Conservation (phyloP, 1,139 yeast genomes). For the Sugiyamaella grinbergsii region DNA sequence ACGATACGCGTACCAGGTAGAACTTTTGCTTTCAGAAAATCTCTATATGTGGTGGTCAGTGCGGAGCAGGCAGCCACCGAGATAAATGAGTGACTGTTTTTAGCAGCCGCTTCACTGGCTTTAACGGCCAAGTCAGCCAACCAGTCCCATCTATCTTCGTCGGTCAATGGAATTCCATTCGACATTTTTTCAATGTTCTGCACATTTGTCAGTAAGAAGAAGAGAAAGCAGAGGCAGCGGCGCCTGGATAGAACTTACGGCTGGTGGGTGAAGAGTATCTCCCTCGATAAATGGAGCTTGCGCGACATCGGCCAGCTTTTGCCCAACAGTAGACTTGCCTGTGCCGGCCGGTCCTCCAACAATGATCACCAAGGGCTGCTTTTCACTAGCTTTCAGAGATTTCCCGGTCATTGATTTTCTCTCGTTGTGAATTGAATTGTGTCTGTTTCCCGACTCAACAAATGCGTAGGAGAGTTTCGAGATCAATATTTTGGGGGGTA, state of each 20-base stretch:
- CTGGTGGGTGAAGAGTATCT: slow-evolving; percentile 72
- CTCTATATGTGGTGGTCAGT: slow-evolving; percentile 71
- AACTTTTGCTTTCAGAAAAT: slow-evolving; percentile 48
- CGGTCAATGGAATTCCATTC: slow-evolving; percentile 73
- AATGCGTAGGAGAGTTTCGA: background rate
- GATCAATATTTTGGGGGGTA: slow-evolving; percentile 2
- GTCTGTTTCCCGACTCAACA: slow-evolving; percentile 11
- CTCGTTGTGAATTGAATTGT: too few species aligned
- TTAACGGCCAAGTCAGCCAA: slow-evolving; percentile 52
- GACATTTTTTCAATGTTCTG: slow-evolving; percentile 80
- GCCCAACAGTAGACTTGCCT: slow-evolving; percentile 82
- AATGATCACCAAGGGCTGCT: slow-evolving; percentile 40
- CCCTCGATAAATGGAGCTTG: slow-evolving; percentile 76
- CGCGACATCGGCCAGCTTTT: slow-evolving; percentile 49
- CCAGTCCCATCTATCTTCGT: slow-evolving; percentile 95
- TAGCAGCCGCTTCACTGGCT: slow-evolving; percentile 41
- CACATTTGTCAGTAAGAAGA: background rate
- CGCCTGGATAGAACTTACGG: slow-evolving; percentile 35
- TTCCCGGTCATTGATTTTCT: slow-evolving; percentile 11
- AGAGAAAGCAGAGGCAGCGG: background rate
- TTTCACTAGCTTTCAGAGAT: slow-evolving; percentile 5
- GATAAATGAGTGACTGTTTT: slow-evolving; percentile 43
- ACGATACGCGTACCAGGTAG: slow-evolving; percentile 49
- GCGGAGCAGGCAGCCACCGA: slow-evolving; percentile 81
- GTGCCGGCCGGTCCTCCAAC: slow-evolving; percentile 96